phyloP scores from a whole-genome alignment of 805 yeast species.

The Candida arabinofermentans region DNA sequence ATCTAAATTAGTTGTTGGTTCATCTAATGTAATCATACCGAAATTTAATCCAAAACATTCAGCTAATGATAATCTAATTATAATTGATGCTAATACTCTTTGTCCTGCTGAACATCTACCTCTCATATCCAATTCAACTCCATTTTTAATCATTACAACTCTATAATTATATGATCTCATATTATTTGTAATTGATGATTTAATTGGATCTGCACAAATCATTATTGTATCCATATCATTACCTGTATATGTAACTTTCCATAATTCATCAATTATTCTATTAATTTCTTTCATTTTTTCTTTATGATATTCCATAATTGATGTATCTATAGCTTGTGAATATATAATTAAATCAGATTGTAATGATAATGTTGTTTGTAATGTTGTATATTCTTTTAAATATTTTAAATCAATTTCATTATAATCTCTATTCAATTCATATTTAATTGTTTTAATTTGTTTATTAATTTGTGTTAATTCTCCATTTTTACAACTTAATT shows the following conservation, averaged over 20 bases:
- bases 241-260: slow-evolving; percentile 93
- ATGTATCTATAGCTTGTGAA: slow-evolving; percentile 81
- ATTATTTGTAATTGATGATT: slow-evolving; percentile 17
- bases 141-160: slow-evolving; percentile 92
- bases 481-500: slow-evolving; percentile 74
- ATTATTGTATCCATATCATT: slow-evolving; percentile 91
- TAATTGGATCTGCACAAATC: slow-evolving; percentile 72
- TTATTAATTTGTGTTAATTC: slow-evolving; percentile 80
- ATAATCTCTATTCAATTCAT: slow-evolving; percentile 69
- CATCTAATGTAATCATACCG: slow-evolving; percentile 95
- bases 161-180: slow-evolving; percentile 83
- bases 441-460: slow-evolving; percentile 52
- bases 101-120: slow-evolving; percentile 99
- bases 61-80: slow-evolving; percentile 86
- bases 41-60: slow-evolving; percentile 94
- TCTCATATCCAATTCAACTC: slow-evolving; percentile 92
- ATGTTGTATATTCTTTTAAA: slow-evolving; percentile 65
- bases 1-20: slow-evolving; percentile 95
- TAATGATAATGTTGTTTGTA: slow-evolving; percentile 71
- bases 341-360: slow-evolving; percentile 80
- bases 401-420: slow-evolving; percentile 60
- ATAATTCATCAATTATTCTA: slow-evolving; percentile 78
- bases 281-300: slow-evolving; percentile 92
- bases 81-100: slow-evolving; percentile 86
- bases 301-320: slow-evolving; percentile 90